Evolutionary conservation across 179 eudicot species (phyloP), one percentile per base, ranked within the genome.

Genomic region (Amaranthus tricolor): DNA sequence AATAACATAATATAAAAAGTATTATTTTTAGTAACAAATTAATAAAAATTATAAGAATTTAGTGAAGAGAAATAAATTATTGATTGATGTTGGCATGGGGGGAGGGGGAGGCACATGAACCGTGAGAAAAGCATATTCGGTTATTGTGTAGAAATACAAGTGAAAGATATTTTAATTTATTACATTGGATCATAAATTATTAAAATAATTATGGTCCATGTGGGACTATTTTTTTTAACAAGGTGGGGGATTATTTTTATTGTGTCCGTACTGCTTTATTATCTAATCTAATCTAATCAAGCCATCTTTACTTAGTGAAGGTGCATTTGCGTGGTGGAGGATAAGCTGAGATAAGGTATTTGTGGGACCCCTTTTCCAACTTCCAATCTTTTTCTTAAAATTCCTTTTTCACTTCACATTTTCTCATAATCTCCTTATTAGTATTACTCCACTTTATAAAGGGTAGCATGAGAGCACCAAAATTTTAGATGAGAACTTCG

Each of bases 291-390:
- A 75, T 75, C 72, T 54, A 6, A 19, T 2, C 52, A 21, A 21
- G 1, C 17, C 52, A 16, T 59, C 58, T 60, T 61, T 44, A 6
- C 9, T 16, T 66, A 31, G 70, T 71, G 81, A 66, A 58, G 74
- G 20, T 68, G 61, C 74, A 76, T 67, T 21, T 75, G 60, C 50
- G 31, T 31, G 54, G 16, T 60, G 55, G 68, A 76, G 51, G 81
- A 78, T 71, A 77, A 64, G 76, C 66, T 77, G 31, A 64, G 76
- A 77, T 74, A 78, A 78, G 77, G 74, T 78, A 9, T 14, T 72
- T 45, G 70, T 68, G 64, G 77, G 74, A 5, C 81, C 71, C 63
- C 74, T 31, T 31, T 31, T 31, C 40, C 40, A 31, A 31, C 40
- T 31, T 31, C 40, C 40, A 31, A 31, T 31, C 2, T 31, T 31